Base-by-base conservation (phyloP, 1,284 basidiomycete species). In the Melampsora americana region DNA sequence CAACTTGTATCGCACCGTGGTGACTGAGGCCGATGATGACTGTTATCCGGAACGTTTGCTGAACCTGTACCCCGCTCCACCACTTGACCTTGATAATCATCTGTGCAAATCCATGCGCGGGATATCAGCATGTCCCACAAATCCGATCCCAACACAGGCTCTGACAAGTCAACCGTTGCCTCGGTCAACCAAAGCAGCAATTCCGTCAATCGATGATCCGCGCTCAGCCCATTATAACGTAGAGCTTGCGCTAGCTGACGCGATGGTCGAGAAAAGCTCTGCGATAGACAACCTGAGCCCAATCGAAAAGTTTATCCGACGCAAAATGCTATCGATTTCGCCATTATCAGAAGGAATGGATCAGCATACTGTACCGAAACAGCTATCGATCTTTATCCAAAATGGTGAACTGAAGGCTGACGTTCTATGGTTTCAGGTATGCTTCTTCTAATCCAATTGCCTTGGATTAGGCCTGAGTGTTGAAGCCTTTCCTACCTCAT, bases 161-260 rank as follows among this genome's bases (percentile, higher is more conserved):
- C 9, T 6, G 20, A 5, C n/a, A 28, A 28, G 1, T 28, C n/a
- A 28, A 59, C 14, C 53, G 23, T 23, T n/a, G n/a, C 11, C 53
- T 59, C 5, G 11, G 18, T n/a, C n/a, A 59, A 23, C n/a, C 28
- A 23, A 23, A 23, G 20, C n/a, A 23, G 12, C 23, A 23, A 14
- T 44, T 26, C 4, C 23, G 26, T 75, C 65, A 23, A 48, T 59
- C 18, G 65, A 67, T 50, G 66, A 75, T 46, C 72, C 72, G n/a
- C 50, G 72, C 14, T 75, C 72, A 7, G 23, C 72, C 5, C 39
- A 42, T 18, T 75, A 66, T 30, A 75, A 75, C 26, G 72, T 75
- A 30, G 72, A 75, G 42, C 18, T 59, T 61, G 72, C 72, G 5
- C 48, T 75, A 50, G 72, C 72, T 44, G 72, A 75, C 42, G 72